Evolutionary conservation across 768 basidiomycete genomes (phyloP), one percentile per base, ranked within the genome.

Genomic region (Calocera viscosa): DNA sequence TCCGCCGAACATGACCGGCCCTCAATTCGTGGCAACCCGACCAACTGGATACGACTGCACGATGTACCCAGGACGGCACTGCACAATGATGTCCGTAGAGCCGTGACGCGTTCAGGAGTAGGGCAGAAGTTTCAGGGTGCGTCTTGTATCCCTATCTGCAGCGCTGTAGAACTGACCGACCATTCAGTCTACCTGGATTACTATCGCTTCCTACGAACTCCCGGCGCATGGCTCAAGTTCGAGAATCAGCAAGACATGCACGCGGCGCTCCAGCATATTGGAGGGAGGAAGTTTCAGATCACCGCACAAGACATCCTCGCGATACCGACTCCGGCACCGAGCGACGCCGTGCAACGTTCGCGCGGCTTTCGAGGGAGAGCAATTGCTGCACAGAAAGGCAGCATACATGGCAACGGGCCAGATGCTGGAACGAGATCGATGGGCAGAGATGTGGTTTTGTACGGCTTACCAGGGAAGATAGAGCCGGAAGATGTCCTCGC

Each of bases 141-240:
- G 74, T 69, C n/a, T 35, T 49, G 19, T 19, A 60, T 60, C 26
- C 30, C 30, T 60, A 28, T 11, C 2, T 30, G 5, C 19, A 60
- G 53, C 24, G 22, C 33, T 22, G 26, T 2, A 26, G 32, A 14
- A 68, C 33, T 34, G 16, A 66, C 22, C 64, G 22, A 32, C 26
- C 24, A 14, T 28, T 43, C 39, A 89, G 88, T 86, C 28, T 77
- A 81, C 22, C 71, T 89, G 32, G 78, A 85, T 65, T 88, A 91
- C 71, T 70, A 78, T 40, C 81, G 81, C 64, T 88, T 88, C 75
- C 72, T 76, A 26, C 86, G 87, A 7, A 84, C 83, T 1, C 83
- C 84, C 33, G 75, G 76, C 24, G 89, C 87, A 7, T 77, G 82
- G 69, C 74, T 91, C 60, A 82, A 83, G 16, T 74, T 90, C 66